Percentiles rank a stretch among this genome's conserved stretches.
These are phyloP conservation scores for Hymenoscyphus albidus DNA, from an alignment of 2,329 filamentous ascomycete species.

Conservation along the genomic window DNA sequence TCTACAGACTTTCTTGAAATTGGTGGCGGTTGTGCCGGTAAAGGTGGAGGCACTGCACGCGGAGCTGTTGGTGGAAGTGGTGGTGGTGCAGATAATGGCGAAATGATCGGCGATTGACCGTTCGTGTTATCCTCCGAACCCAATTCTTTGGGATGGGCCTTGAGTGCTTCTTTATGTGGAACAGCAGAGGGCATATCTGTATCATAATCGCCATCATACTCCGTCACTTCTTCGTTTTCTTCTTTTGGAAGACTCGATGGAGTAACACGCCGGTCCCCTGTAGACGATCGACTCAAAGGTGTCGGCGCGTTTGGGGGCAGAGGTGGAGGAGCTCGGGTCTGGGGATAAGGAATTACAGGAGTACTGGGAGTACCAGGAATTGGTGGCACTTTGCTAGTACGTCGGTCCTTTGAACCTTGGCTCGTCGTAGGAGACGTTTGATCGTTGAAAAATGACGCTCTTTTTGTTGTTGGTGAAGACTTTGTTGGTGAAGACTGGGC, in stretches of 20 bases:
- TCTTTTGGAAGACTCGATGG: constrained; percentile 45
- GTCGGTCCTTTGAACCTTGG: constrained; percentile 44
- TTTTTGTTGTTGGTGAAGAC: constrained; percentile 41
- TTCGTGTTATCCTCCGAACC: constrained; percentile 68
- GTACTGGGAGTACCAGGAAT: constrained; percentile 53
- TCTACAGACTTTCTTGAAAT: constrained; percentile 61
- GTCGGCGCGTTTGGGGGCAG: constrained; percentile 51
- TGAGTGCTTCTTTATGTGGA: constrained; percentile 91
- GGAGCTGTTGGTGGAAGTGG: constrained; percentile 55
- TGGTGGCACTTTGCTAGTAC: constrained; percentile 57
- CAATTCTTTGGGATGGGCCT: constrained; percentile 71
- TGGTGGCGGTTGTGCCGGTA: constrained; percentile 56
- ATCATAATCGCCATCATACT: constrained; percentile 97
- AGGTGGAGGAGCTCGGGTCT: constrained; percentile 62
- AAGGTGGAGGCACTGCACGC: constrained; percentile 59
- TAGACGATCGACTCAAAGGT: constrained; percentile 55
- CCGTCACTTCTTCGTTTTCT: constrained; percentile 75
- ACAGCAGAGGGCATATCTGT: constrained; percentile 93
- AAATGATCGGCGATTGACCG: constrained; percentile 42
- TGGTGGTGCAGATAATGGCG: constrained; percentile 43
- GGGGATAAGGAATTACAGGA: constrained; percentile 43
- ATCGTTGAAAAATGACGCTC: constrained; percentile 38
- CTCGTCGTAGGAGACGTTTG: constrained; percentile 36
- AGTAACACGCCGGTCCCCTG: constrained; percentile 48
- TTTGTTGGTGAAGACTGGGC: constrained; percentile 47